Conservation (phyloP, 2,329 filamentous ascomycete genomes). For the Hypoxylon sp. region DNA sequence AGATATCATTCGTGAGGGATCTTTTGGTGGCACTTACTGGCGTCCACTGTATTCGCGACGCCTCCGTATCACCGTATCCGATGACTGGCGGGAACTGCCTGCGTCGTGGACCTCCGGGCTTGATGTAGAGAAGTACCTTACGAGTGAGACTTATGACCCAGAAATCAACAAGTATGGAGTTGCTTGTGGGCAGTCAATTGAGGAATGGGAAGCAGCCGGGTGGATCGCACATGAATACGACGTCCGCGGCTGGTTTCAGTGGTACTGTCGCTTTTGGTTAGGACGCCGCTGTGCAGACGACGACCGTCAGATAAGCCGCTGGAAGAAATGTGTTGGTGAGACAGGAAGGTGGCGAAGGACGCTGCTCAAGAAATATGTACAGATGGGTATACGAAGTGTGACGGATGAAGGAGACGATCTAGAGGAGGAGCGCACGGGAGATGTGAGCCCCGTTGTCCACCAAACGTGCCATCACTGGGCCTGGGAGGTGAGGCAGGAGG, state of each 20-base stretch:
- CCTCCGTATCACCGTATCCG: constrained; percentile 59
- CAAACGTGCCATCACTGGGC: constrained; percentile 72
- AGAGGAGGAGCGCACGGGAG: constrained; percentile 56
- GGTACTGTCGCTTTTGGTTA: constrained; percentile 68
- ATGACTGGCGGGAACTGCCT: constrained; percentile 65
- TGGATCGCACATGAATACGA: constrained; percentile 69
- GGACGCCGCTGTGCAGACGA: constrained; percentile 67
- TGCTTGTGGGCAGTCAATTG: constrained; percentile 66
- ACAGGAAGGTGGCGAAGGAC: constrained; percentile 66
- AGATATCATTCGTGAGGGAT: constrained; percentile 66
- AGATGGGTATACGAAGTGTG: constrained; percentile 59
- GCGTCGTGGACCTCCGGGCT: constrained; percentile 60
- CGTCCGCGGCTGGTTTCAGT: constrained; percentile 70
- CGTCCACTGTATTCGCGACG: constrained; percentile 62
- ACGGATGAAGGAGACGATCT: constrained; percentile 63
- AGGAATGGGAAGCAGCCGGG: constrained; percentile 68
- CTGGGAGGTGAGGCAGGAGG: constrained; percentile 65
- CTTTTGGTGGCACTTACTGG: constrained; percentile 68
- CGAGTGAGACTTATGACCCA: constrained; percentile 59
- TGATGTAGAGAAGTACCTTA: constrained; percentile 58
- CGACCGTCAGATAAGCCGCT: constrained; percentile 65
- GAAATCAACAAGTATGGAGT: constrained; percentile 68
- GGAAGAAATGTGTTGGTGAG: constrained; percentile 67
- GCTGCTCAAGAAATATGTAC: constrained; percentile 66
- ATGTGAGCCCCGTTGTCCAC: constrained; percentile 69